Evolutionary conservation across 352 stramenopile species (phyloP), one percentile per base, ranked within the genome.

Genomic region (Paralagenidium karlingii): DNA sequence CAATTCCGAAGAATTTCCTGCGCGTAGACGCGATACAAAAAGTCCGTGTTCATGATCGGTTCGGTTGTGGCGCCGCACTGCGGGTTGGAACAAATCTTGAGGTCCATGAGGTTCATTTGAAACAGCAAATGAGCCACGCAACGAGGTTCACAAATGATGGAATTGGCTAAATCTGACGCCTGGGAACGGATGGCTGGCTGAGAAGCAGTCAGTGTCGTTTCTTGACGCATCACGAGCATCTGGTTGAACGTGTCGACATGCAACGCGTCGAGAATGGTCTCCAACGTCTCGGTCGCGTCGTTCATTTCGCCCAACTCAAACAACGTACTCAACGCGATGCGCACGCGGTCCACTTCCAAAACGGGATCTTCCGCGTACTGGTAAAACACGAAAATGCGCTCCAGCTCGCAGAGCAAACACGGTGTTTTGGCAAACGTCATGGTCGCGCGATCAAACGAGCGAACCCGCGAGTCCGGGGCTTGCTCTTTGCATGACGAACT

Each of bases 61-160:
- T 90, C 76, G 9, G 60, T 55, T 12, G 74, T 87, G 31, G 74
- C 64, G 5, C 54, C 58, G 41, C 76, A 90, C 19, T 58, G 50
- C 24, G 13, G 5, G n/a, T n/a, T n/a, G 5, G 46, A 31, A 43
- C 76, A 90, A 30, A 63, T 60, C 42, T 68, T 67, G 16, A 87
- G 63, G 49, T 90, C 76, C 73, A 90, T 84, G 39, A 90, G 58
- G 41, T 87, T 82, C 73, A 84, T 84, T 49, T 90, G 73, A 58
- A 90, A 90, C 6, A 90, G 49, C 47, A 81, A 43, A 42, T 90
- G 76, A 19, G 73, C 73, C 18, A 90, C 67, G 38, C 76, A 90
- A 45, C 82, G 68, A 32, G 76, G 76, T 43, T 84, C 71, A 30
- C 76, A 90, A 15, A 80, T 59, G 47, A 82, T 84, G 10, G 70